A percentile compares a stretch with the other conserved stretches of the same genome.
phyloP scores from a whole-genome alignment of 2,329 filamentous ascomycete species.

The Fusarium sp. region DNA sequence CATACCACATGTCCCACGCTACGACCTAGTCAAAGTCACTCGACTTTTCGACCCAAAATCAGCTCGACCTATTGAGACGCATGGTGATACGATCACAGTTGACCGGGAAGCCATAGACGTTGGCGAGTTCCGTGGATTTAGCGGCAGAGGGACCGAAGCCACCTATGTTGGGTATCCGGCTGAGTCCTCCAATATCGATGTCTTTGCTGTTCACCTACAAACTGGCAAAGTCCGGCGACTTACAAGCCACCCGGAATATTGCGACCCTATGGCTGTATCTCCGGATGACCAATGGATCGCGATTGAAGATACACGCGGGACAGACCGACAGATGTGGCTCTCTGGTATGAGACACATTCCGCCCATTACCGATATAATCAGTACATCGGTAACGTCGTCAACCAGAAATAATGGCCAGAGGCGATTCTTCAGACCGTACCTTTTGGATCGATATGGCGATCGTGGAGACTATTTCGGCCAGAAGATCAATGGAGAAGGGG shows the following conservation, averaged over 20 bases:
- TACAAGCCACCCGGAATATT: slow-evolving; percentile 57
- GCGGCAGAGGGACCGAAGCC: slow-evolving; percentile 53
- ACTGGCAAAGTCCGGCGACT: slow-evolving; percentile 56
- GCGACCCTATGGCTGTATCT: slow-evolving; percentile 56
- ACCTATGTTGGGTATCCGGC: slow-evolving; percentile 54
- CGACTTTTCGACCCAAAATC: slow-evolving; percentile 46
- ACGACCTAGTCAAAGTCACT: slow-evolving; percentile 55
- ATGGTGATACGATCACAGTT: not conserved
- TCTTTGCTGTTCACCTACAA: slow-evolving; percentile 54
- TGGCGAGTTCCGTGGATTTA: slow-evolving; percentile 60
- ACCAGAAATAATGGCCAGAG: slow-evolving; percentile 59
- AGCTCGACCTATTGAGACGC: not conserved
- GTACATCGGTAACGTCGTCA: slow-evolving; percentile 49
- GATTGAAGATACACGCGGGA: slow-evolving; percentile 57
- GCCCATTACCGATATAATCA: slow-evolving; percentile 53
- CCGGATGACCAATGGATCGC: slow-evolving; percentile 57
- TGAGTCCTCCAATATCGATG: slow-evolving; percentile 59
- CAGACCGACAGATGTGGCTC: slow-evolving; percentile 54
- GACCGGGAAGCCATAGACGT: slow-evolving; percentile 34
- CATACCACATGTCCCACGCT: slow-evolving; percentile 47
- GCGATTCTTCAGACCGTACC: slow-evolving; percentile 59
- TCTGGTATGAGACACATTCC: slow-evolving; percentile 55
- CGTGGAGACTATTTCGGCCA: slow-evolving; percentile 58
- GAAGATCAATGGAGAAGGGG: slow-evolving; percentile 53
- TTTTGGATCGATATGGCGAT: slow-evolving; percentile 59